Evolutionary conservation across 345 rosid genomes (phyloP).

Genomic region (Heritiera littoralis): DNA sequence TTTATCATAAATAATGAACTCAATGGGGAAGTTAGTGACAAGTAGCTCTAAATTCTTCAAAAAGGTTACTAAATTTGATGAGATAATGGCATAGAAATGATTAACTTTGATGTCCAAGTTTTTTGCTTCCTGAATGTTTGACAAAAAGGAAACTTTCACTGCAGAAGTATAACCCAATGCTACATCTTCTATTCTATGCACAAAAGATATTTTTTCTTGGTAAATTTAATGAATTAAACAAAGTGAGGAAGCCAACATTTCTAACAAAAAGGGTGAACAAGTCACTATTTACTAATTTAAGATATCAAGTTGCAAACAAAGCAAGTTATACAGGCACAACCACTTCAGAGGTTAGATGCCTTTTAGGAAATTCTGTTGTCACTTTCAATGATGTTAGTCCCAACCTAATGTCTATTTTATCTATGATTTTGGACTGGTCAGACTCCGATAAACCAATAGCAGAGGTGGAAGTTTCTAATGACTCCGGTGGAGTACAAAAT

Average conservation of each 20-base stretch:
- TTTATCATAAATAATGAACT: not conserved
- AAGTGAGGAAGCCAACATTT: not conserved
- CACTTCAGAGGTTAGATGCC: not conserved
- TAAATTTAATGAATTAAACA: not conserved
- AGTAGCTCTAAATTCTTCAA: not conserved
- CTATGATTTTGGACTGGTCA: not conserved
- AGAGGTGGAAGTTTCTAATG: not conserved
- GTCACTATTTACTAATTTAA: not conserved
- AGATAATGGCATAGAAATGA: not conserved
- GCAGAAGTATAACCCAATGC: not conserved
- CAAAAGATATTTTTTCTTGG: not conserved
- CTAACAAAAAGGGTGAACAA: not conserved
- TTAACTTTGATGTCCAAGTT: no score
- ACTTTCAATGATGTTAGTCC: not conserved
- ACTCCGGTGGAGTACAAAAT: not conserved
- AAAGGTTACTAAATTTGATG: no score
- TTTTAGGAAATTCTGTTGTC: not conserved
- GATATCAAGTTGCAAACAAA: not conserved
- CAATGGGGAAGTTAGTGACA: not conserved
- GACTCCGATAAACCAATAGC: not conserved
- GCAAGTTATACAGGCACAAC: no score
- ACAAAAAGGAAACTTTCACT: not conserved
- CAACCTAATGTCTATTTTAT: not conserved
- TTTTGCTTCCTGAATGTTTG: no score
- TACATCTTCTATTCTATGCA: not conserved